These are phyloP conservation scores for Lasiodiplodia citricola DNA, from an alignment of 2,329 filamentous ascomycete genomes.

Conservation along the genomic window DNA sequence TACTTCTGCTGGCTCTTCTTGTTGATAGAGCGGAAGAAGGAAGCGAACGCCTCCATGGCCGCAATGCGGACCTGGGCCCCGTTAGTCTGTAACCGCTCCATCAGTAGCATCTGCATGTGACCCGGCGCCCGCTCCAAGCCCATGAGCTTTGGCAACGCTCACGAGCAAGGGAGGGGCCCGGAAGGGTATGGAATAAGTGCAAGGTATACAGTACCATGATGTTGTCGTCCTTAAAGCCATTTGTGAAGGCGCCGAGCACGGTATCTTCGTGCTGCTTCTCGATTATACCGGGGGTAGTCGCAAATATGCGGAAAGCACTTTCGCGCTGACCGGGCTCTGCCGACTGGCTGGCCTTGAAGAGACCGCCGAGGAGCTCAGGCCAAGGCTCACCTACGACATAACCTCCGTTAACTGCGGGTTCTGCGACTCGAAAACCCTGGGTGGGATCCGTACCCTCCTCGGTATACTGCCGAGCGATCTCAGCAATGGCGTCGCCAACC, in stretches of 20 bases:
- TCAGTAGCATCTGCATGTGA: conserved; percentile 24
- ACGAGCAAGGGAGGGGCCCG: not conserved
- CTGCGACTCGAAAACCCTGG: conserved; percentile 4
- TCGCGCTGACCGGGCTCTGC: conserved; percentile 83
- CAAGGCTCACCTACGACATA: conserved; percentile 72
- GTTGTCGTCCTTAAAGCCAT: conserved; percentile 88
- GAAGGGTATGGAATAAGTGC: too few species aligned
- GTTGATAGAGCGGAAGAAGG: conserved; percentile 88
- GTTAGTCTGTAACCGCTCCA: conserved; percentile 4
- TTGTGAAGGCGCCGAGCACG: conserved; percentile 86
- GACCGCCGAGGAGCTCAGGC: conserved; percentile 83
- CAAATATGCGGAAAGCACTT: conserved; percentile 92
- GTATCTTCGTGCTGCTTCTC: conserved; percentile 92
- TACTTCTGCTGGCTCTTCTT: conserved; percentile 92
- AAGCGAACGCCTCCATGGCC: conserved; percentile 94
- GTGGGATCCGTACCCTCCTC: conserved; percentile 73
- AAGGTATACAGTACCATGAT: conserved; percentile 65
- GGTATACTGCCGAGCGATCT: conserved; percentile 92
- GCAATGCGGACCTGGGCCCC: conserved; percentile 76
- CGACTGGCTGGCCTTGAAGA: conserved; percentile 92
- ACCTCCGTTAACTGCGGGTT: conserved; percentile 22
- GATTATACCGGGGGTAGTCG: conserved; percentile 92
- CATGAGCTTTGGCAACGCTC: not conserved
- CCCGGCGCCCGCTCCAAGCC: not conserved
- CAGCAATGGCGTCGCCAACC: conserved; percentile 95